Evolutionary conservation across 257 asterid genomes (phyloP), one percentile per base, ranked within the genome.

Genomic region (Oldenlandia corymbosa): DNA sequence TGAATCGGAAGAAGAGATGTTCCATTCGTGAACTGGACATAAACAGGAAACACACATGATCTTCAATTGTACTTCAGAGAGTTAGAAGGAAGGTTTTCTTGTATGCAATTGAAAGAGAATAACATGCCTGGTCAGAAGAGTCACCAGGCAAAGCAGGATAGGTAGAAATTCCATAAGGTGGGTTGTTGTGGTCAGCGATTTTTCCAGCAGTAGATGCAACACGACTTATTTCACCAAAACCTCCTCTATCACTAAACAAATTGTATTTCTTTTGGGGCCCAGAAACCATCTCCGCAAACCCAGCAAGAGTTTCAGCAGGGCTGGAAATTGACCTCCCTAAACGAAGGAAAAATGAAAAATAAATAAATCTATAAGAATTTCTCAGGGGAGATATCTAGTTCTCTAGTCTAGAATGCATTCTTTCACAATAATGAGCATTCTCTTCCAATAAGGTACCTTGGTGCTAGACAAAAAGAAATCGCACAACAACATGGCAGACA

Each of bases 181-280:
- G 81, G 71, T 83, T 82, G 31, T 88, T 87, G 18, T 69, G 65
- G 60, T 60, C 80, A 31, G 94, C 89, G 68, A 83, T 83, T 71
- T 78, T 83, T 45, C 85, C 86, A 34, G 89, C 94, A 57, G 85
- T 82, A 32, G 95, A 83, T 50, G 95, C 91, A 32, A 85, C 91
- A 66, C 91, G 83, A 53, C 88, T 83, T 20, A 93, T 85, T 74
- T 84, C 85, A 17, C 95, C 95, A 67, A 87, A 88, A 12, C 90
- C 95, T 54, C 93, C 90, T 77, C 83, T 85, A 64, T 92, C 88
- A 50, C 90, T 92, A 56, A 87, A 42, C 93, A 85, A 76, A 71
- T 74, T 83, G 65, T 78, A 87, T 72, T 83, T 87, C 68, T 90
- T 76, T 43, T 75, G 66, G 4, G 78, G 57, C 55, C 87, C 85